Base-by-base conservation (phyloP, 2,329 filamentous ascomycete genomes). In the Clarireedia paspali region DNA sequence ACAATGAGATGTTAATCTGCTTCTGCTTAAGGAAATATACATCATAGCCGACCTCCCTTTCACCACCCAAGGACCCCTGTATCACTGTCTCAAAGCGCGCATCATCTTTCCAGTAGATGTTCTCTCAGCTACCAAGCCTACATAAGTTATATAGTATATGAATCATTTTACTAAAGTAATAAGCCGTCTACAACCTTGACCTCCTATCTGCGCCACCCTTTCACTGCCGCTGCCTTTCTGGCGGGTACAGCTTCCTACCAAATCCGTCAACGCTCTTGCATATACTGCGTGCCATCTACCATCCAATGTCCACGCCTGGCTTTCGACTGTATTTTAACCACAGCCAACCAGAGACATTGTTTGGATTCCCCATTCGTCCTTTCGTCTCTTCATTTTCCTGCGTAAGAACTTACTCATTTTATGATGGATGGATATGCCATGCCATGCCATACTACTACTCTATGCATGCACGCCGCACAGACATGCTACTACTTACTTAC, bases 201-300 rank as follows among this genome's bases (percentile, higher is more conserved):
- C 17, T 49, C 34, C 14, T 50, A 27, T 36, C 14, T 50, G 17
- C 48, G 42, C 52, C 38, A 39, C 51, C 52, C 15, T 45, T 49
- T 49, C 17, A 54, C 45, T 49, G 36, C 52, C 45, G 52, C 26
- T 38, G 17, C 36, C 15, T 47, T 47, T 39, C 5, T 34, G 44
- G 27, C 44, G 34, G 42, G 44, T 30, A 40, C 44, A 53, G 23
- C 51, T 52, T 26, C 50, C 42, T 39, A 39, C 27, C 40, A 27
- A 47, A 26, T 17, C 24, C 42, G 34, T 42, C 34, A 54, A 54
- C 52, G 52, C 24, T 54, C 17, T 26, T 54, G 52, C 52, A 54
- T 50, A 49, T 54, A 38, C 46, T 20, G 52, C 24, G 45, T 54
- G 20, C 20, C 30, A 39, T 44, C 38, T 23, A 20, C 15, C 15